Percentiles rank a stretch among this genome's conserved stretches.
phyloP scores from a whole-genome alignment of 2,329 filamentous ascomycete species.

The Aspergillus pseudoviridinutans region DNA sequence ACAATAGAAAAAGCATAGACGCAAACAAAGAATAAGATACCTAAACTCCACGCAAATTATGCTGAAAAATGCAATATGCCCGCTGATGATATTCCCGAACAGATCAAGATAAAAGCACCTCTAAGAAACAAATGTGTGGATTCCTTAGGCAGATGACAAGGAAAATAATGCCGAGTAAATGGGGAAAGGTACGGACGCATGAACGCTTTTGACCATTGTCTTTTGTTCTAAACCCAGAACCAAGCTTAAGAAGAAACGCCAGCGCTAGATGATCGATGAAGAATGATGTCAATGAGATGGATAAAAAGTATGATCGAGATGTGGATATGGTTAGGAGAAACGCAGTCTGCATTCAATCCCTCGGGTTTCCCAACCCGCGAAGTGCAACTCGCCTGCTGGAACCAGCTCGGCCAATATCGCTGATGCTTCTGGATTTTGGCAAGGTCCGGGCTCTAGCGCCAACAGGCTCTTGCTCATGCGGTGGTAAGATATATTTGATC shows the following conservation, averaged over 20 bases:
- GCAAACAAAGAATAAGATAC: background rate
- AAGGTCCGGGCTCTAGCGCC: conserved; percentile 15
- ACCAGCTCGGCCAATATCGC: conserved; percentile 35
- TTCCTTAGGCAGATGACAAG: background rate
- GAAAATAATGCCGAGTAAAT: background rate
- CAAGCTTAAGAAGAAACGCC: background rate
- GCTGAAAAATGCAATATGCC: background rate
- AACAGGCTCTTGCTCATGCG: conserved; percentile 14
- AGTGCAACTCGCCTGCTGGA: conserved; percentile 37
- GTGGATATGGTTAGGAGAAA: background rate
- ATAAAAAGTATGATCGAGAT: background rate
- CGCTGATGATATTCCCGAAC: background rate
- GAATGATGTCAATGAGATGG: background rate
- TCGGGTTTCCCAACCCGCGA: conserved; percentile 30
- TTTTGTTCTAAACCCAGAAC: background rate
- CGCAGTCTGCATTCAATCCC: conserved; percentile 1
- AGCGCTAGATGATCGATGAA: background rate
- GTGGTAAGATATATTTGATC: conserved; percentile 17
- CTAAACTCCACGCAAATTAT: background rate
- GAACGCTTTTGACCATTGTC: background rate
- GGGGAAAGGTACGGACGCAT: background rate
- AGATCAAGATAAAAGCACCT: background rate
- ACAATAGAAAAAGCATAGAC: background rate
- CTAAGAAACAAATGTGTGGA: background rate
- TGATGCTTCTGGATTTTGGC: conserved; percentile 35